Conservation (phyloP, 2,329 filamentous ascomycete species). For the Plectosphaerella plurivora region DNA sequence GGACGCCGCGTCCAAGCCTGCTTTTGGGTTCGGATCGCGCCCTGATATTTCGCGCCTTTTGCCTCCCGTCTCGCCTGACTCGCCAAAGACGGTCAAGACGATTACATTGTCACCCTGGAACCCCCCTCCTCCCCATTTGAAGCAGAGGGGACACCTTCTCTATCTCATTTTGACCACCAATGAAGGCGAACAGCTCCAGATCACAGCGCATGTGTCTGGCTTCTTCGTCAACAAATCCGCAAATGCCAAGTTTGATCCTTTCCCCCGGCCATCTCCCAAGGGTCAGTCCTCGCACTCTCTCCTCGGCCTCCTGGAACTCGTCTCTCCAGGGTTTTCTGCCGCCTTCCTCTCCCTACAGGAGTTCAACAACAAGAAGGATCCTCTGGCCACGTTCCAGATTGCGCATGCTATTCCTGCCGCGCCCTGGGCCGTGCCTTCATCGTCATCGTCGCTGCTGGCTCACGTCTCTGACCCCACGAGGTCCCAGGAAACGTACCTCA, state of each 20-base stretch:
- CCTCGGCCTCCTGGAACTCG: constrained; percentile 67
- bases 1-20: constrained; percentile 33
- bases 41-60: constrained; percentile 68
- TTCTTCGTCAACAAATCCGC: constrained; percentile 98
- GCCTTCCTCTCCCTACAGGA: constrained; percentile 78
- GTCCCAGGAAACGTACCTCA: constrained; percentile 87
- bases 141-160: constrained; percentile 86
- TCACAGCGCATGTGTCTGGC: constrained; percentile 88
- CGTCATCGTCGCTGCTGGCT: constrained; percentile 57
- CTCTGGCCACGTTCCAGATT: constrained; percentile 89
- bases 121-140: constrained; percentile 85
- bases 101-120: constrained; percentile 93
- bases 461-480: constrained; percentile 83
- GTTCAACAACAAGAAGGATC: constrained; percentile 79
- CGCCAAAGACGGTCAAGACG: constrained; percentile 87
- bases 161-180: constrained; percentile 87
- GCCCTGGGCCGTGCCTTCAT: constrained; percentile 81
- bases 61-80: constrained; percentile 58
- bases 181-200: constrained; percentile 90
- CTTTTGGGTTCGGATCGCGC: constrained; percentile 72
- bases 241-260: constrained; percentile 91
- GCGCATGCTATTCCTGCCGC: constrained; percentile 90
- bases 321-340: constrained; percentile 79
- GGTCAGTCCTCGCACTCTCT: constrained; percentile 79
- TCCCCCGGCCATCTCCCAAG: constrained; percentile 74